A percentile compares a stretch with the other conserved stretches of the same genome.
phyloP scores from a whole-genome alignment of 768 basidiomycete species.

The Crassisporium funariophilum region DNA sequence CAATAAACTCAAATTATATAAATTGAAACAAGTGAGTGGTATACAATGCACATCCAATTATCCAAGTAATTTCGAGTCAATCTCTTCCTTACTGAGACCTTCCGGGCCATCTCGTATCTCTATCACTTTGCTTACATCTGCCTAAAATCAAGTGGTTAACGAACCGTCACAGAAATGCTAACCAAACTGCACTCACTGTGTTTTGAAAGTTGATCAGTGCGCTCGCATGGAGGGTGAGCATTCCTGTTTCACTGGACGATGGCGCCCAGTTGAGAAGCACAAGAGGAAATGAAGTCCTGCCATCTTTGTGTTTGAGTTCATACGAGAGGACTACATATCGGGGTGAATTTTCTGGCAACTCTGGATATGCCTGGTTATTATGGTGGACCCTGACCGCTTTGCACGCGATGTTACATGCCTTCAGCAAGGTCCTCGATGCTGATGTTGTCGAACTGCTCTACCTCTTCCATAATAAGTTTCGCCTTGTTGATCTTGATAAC shows the following conservation, averaged over 20 bases:
- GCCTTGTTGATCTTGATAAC: conserved; percentile 91
- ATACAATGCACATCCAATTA: conserved; percentile 4
- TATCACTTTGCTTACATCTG: conserved; percentile 76
- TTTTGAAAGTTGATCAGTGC: conserved; percentile 78
- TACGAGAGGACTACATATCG: conserved; percentile 86
- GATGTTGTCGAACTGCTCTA: conserved; percentile 76
- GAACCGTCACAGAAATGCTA: neutral
- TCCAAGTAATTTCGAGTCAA: conserved; percentile 61
- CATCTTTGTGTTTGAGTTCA: conserved; percentile 78
- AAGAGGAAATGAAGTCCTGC: conserved; percentile 82
- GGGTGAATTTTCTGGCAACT: conserved; percentile 85
- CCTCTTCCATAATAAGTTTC: conserved; percentile 79
- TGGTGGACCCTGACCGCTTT: neutral
- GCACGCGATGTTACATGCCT: conserved; percentile 48
- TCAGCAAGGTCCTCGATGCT: conserved; percentile 85
- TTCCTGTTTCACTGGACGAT: conserved; percentile 68
- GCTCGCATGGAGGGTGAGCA: conserved; percentile 83
- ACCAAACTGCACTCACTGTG: conserved; percentile 49
- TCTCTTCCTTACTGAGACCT: conserved; percentile 68
- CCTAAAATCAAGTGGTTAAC: conserved; percentile 39
- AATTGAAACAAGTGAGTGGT: no score
- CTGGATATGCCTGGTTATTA: conserved; percentile 38
- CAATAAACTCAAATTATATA: no score
- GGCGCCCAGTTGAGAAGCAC: conserved; percentile 91
- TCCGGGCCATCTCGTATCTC: conserved; percentile 85